Evolutionary conservation across 202 grass and related monocot genomes (phyloP).

Genomic region (Carex arenaria): DNA sequence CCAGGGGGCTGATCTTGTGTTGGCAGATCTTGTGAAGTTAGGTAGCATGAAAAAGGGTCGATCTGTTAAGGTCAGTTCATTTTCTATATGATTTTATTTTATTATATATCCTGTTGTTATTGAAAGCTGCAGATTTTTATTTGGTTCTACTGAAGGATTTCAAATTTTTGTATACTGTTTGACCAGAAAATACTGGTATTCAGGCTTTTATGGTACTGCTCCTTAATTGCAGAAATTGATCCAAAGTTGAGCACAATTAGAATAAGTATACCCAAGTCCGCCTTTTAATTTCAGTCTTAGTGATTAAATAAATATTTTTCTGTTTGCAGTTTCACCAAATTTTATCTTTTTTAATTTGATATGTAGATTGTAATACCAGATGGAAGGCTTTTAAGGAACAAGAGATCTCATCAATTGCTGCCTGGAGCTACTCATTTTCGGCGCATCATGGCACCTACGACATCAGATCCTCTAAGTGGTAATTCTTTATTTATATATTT

Average conservation of each 20-base stretch:
- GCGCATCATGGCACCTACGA: conserved; percentile 57
- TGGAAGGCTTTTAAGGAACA: conserved; percentile 50
- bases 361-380: conserved; percentile 61
- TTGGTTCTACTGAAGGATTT: conserved; percentile 1
- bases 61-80: conserved; percentile 43
- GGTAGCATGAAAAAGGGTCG: conserved; percentile 52
- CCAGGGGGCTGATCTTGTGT: conserved; percentile 49
- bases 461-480: conserved; percentile 86
- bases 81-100: conserved; percentile 16
- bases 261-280: neutral
- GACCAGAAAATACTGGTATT: neutral
- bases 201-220: neutral
- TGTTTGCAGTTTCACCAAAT: neutral
- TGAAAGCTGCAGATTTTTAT: conserved; percentile 2
- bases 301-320: neutral
- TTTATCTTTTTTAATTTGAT: neutral
- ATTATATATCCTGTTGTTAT: conserved; percentile 2
- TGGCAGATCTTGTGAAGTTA: conserved; percentile 66
- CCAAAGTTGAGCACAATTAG: conserved; percentile 14
- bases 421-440: conserved; percentile 60
- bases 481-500: neutral
- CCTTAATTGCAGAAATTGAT: neutral
- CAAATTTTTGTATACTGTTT: neutral
- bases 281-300: conserved; percentile 28
- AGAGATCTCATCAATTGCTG: conserved; percentile 43